phyloP scores from a whole-genome alignment of 2,329 filamentous ascomycete genomes.

The Botryotinia convoluta region DNA sequence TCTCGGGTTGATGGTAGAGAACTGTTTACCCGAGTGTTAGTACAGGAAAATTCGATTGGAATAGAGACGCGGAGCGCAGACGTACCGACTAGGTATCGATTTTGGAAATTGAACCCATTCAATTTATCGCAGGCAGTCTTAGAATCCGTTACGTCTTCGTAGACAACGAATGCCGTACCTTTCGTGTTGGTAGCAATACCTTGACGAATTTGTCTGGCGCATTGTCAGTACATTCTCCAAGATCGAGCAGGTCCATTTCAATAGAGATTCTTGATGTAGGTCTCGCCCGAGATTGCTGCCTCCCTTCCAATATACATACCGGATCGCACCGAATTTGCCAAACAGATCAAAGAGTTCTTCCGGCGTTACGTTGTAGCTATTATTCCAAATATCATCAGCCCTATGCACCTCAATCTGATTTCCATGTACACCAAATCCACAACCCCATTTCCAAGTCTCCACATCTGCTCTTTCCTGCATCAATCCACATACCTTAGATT shows the following conservation, averaged over 20 bases:
- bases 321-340: conserved; percentile 93
- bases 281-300: not conserved
- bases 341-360: conserved; percentile 99
- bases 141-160: conserved; percentile 98
- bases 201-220: conserved; percentile 86
- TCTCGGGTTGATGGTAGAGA: conserved; percentile 74
- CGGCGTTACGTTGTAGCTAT: conserved; percentile 95
- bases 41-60: not conserved
- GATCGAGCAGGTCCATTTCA: conserved; percentile 14
- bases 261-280: not conserved
- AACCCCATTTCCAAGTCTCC: conserved; percentile 3
- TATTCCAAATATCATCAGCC: conserved; percentile 30
- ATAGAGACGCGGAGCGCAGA: conserved; percentile 32
- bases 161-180: conserved; percentile 97
- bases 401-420: conserved; percentile 57
- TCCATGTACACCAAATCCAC: conserved; percentile 25
- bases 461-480: conserved; percentile 1
- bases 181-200: conserved; percentile 97
- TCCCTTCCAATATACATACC: conserved; percentile 57
- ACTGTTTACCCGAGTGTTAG: conserved; percentile 44
- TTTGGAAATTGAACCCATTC: conserved; percentile 99
- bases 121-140: conserved; percentile 99
- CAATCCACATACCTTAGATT: conserved; percentile 76
- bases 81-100: conserved; percentile 95
- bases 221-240: conserved; percentile 17